Evolutionary conservation across 2,329 filamentous ascomycete genomes (phyloP).

Genomic region (Ophiosphaerella herpotricha): DNA sequence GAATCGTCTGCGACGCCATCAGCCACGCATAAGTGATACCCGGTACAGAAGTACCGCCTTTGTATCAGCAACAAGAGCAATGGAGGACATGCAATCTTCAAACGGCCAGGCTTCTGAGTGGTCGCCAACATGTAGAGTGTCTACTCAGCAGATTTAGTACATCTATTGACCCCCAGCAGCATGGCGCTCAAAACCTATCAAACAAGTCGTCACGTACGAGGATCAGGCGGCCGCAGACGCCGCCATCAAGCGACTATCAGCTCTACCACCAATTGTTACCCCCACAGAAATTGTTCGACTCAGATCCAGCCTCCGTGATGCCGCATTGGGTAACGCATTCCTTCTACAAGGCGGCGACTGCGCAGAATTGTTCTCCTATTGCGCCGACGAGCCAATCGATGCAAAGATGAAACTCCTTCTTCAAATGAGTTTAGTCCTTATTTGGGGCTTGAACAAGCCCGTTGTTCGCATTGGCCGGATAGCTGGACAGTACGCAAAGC

Average conservation of each 20-base stretch:
- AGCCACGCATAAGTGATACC: too few species aligned
- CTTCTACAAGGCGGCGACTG: slow-evolving; percentile 96
- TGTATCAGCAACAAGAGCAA: neutral
- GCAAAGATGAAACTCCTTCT: slow-evolving; percentile 95
- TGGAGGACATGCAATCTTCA: slow-evolving; percentile 1
- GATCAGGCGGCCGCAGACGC: slow-evolving; percentile 63
- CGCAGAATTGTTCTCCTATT: slow-evolving; percentile 97
- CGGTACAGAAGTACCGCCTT: neutral
- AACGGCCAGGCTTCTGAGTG: slow-evolving; percentile 29
- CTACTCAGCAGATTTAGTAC: neutral
- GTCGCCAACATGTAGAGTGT: slow-evolving; percentile 47
- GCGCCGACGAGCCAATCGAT: slow-evolving; percentile 84
- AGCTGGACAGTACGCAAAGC: slow-evolving; percentile 97
- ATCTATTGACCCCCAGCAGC: slow-evolving; percentile 46
- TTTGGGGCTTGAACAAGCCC: slow-evolving; percentile 81
- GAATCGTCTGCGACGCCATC: too few species aligned
- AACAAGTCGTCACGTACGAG: slow-evolving; percentile 73
- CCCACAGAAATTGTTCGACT: slow-evolving; percentile 80
- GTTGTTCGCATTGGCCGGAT: slow-evolving; percentile 95
- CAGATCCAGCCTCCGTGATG: slow-evolving; percentile 78
- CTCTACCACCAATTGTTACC: slow-evolving; percentile 78
- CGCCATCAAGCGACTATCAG: slow-evolving; percentile 67
- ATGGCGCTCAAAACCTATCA: slow-evolving; percentile 79
- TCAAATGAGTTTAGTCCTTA: slow-evolving; percentile 95
- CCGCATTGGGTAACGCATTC: slow-evolving; percentile 88